Evolutionary conservation across 768 basidiomycete species (phyloP), one percentile per base, ranked within the genome.

Genomic region (Collybia mongolica): DNA sequence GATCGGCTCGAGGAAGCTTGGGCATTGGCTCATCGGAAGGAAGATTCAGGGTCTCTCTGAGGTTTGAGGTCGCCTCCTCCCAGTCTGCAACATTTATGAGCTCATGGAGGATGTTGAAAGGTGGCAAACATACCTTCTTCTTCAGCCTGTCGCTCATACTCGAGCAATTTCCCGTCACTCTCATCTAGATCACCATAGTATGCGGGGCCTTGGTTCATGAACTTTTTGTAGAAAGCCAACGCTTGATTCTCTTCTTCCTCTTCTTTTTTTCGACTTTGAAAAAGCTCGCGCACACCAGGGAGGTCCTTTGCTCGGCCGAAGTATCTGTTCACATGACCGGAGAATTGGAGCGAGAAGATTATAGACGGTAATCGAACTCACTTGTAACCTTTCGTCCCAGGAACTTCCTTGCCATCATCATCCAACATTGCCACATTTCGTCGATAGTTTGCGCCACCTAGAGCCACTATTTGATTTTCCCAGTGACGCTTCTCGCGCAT

Each of bases 351-450:
- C 14, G 44, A 18, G 39, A 19, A 19, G 35, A 20, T 9, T 12
- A 18, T 45, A n/a, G 17, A 19, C 26, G 7, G 18, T 0, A 23
- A 28, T 17, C 26, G 23, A 15, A 69, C 84, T 46, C 55, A 93
- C 94, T 98, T 98, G 81, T 98, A 98, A 53, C 96, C 96, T 60
- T 96, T 88, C 7, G 94, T 97, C 2, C 94, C 94, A 0, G 94
- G 95, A 0, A 98, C 94, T 66, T 98, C 94, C 67, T 89, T 90
- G 9, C 96, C 95, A 59, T 96, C 94, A 52, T 93, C 93, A 63
- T 96, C 93, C 58, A 93, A 61, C 90, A 95, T 95, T 44, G 92
- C 86, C 11, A 94, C 90, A 63, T 93, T 97, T 45, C 96, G 76
- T 60, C 92, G 78, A 66, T 98, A 98, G 64, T 98, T 99, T 18